Evolutionary conservation across 2,329 filamentous ascomycete genomes (phyloP), one percentile per base, ranked within the genome.

Genomic region (Fusarium sp.): DNA sequence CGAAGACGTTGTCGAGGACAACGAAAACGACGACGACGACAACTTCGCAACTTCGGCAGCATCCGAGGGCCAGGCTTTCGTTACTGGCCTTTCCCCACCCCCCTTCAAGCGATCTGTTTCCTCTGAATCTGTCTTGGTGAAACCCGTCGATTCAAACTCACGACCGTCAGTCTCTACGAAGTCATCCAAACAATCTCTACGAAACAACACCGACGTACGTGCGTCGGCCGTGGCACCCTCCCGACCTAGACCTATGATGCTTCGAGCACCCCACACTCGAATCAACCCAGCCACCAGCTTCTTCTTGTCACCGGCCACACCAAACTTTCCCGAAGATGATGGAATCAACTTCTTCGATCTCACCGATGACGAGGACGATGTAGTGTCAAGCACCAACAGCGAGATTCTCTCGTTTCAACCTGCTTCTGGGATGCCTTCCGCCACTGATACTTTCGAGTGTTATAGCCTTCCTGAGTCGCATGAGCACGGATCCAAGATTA

Each of bases 1-100:
- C 19, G 78, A 79, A 10, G 77, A 79, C 8, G 73, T 77, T 36
- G 69, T 71, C 28, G 76, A 74, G 39, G 79, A 82, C 73, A 78
- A 78, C 42, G 79, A 82, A 74, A 78, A 78, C 43, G 86, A 88
- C 48, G 86, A 89, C 62, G 86, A 89, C 68, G 85, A 88, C 65
- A 89, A 89, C 76, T 89, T 89, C 69, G 86, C 86, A n/a, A 83
- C 81, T 6, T 83, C 83, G 2, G 81, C 83, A 5, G 71, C 76
- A 8, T 82, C 82, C 1, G 85, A 87, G 52, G 78, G 62, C 4
- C 77, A 80, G 21, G 74, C 79, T 2, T 83, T 80, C 58, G 74
- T 78, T 20, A 85, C 83, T 2, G 76, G 79, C 39, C 76, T 88
- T 17, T 87, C 86, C 4, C 85, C 86, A 10, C 85, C 86, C 1